A percentile compares a stretch with the other conserved stretches of the same genome.
Evolutionary conservation across 352 stramenopile genomes (phyloP).

Genomic region (Ophiocytium majus): DNA sequence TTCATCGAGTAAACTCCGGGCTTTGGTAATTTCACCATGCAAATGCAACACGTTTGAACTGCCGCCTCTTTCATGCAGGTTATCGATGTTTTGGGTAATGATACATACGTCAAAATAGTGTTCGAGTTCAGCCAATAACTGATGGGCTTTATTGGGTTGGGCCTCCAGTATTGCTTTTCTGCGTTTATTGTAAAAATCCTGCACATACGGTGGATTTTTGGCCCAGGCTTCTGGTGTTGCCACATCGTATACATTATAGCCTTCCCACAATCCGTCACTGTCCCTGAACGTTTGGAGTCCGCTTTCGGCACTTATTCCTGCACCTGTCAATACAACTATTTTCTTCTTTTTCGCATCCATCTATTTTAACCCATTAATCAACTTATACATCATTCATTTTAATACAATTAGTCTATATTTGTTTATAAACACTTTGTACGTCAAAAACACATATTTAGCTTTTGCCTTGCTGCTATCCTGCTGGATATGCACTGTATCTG

Average conservation of each 20-base stretch:
- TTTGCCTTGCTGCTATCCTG: no score
- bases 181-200: background rate
- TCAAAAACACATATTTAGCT: no score
- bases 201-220: background rate
- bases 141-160: background rate
- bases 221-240: background rate
- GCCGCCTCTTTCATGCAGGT: background rate
- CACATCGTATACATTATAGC: constrained; percentile 9
- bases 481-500: no score
- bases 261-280: background rate
- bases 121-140: background rate
- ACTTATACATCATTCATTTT: no score
- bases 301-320: constrained; percentile 13
- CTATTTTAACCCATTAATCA: no score
- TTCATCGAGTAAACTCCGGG: background rate
- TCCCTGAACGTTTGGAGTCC: background rate
- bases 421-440: no score
- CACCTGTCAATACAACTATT: background rate
- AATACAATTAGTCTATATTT: no score
- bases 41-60: background rate
- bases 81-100: constrained; percentile 10
- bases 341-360: no score
- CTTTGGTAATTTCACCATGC: constrained; percentile 8
- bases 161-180: constrained; percentile 6
- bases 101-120: background rate